phyloP scores from a whole-genome alignment of 768 basidiomycete species.

The Hygrophoropsis aurantiaca region DNA sequence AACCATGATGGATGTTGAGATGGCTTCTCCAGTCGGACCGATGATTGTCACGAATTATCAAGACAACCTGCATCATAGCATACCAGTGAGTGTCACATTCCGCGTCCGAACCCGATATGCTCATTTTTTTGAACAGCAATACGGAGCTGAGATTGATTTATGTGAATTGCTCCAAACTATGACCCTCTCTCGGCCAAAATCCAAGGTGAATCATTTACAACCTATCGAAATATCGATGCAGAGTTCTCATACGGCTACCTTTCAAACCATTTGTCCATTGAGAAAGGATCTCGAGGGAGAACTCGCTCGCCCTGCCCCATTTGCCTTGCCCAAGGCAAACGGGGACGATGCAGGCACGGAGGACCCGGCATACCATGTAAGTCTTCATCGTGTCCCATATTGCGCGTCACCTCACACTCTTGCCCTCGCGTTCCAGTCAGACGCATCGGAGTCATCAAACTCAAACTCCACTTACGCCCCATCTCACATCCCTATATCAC shows the following conservation, averaged over 20 bases:
- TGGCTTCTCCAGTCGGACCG: conserved; percentile 30
- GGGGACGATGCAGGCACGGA: conserved; percentile 45
- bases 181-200: conserved; percentile 39
- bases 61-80: conserved; percentile 14
- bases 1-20: conserved; percentile 31
- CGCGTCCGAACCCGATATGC: conserved; percentile 5
- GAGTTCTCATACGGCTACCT: neutral
- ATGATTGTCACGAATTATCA: conserved; percentile 22
- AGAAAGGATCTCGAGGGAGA: conserved; percentile 31
- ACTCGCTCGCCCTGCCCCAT: conserved; percentile 18
- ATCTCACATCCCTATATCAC: conserved; percentile 15
- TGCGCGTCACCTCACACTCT: neutral
- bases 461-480: conserved; percentile 33
- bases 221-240: neutral
- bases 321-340: conserved; percentile 33
- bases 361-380: conserved; percentile 44
- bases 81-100: conserved; percentile 18
- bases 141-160: conserved; percentile 42
- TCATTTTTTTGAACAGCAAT: conserved; percentile 15
- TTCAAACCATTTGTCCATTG: conserved; percentile 16
- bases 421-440: conserved; percentile 34
- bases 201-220: conserved; percentile 26
- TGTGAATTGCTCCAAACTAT: conserved; percentile 53
- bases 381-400: conserved; percentile 5
- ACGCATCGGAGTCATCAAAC: conserved; percentile 45